These are phyloP conservation scores for Ustilago crameri DNA, from an alignment of 1,284 basidiomycete genomes.

Conservation along the genomic window DNA sequence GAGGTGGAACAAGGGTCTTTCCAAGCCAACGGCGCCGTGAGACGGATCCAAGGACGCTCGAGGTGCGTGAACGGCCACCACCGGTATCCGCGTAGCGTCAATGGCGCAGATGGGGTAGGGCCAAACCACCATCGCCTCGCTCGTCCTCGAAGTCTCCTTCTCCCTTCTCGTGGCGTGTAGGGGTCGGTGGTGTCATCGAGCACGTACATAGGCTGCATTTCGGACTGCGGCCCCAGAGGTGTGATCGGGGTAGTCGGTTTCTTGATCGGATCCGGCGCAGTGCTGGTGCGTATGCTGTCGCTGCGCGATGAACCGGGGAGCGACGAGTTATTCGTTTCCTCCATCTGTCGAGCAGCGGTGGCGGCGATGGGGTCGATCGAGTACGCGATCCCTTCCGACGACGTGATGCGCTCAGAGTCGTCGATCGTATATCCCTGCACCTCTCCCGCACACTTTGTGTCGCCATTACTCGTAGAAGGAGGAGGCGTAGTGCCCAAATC, in stretches of 20 bases:
- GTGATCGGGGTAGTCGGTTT: conserved; percentile 16
- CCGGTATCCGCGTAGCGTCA: conserved; percentile 51
- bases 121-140: conserved; percentile 33
- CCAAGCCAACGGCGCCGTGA: conserved; percentile 50
- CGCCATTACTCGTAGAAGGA: neutral
- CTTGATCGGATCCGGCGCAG: conserved; percentile 13
- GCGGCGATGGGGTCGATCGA: conserved; percentile 17
- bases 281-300: conserved; percentile 7
- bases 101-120: conserved; percentile 27
- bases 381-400: conserved; percentile 20
- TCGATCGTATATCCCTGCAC: conserved; percentile 28
- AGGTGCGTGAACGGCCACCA: conserved; percentile 62
- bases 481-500: no score
- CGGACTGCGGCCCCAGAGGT: conserved; percentile 17
- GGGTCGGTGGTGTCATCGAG: no score
- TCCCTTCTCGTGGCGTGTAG: no score
- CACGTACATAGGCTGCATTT: conserved; percentile 28
- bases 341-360: no score
- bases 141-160: no score
- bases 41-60: conserved; percentile 44
- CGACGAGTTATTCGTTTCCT: conserved; percentile 13
- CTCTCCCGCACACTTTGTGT: conserved; percentile 1
- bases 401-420: conserved; percentile 18
- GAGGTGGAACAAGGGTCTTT: conserved; percentile 31
- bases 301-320: conserved; percentile 8